phyloP scores from a whole-genome alignment of 768 basidiomycete genomes.

The Chalciporus chontae region DNA sequence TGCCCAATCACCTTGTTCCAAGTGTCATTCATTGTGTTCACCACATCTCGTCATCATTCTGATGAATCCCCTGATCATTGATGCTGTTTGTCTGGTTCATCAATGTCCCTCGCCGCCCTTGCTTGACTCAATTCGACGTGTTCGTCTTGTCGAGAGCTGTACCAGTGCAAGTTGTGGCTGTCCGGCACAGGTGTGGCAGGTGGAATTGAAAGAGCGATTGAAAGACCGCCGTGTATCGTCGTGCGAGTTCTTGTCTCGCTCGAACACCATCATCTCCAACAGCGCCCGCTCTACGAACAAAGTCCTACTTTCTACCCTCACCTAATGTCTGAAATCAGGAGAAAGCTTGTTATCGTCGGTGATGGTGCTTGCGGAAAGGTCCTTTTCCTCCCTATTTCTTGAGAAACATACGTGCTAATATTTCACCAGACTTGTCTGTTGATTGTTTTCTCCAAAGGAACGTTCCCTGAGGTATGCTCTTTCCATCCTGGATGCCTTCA shows the following conservation, averaged over 20 bases:
- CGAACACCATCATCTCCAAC: slow-evolving; percentile 36
- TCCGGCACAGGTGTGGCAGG: slow-evolving; percentile 32
- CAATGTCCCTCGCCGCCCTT: no score
- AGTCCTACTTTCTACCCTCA: slow-evolving; percentile 33
- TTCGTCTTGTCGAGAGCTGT: no score
- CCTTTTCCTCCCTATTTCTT: not conserved
- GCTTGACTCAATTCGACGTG: no score
- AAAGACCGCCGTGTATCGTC: slow-evolving; percentile 35
- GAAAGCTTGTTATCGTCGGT: slow-evolving; percentile 98
- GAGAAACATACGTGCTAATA: slow-evolving; percentile 18
- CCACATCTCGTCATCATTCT: no score
- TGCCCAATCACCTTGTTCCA: no score
- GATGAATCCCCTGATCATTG: no score
- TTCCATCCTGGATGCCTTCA: slow-evolving; percentile 1
- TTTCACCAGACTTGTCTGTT: slow-evolving; percentile 76
- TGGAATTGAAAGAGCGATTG: slow-evolving; percentile 32
- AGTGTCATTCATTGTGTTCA: no score
- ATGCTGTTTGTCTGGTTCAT: no score
- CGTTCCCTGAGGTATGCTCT: slow-evolving; percentile 80
- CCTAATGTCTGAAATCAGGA: slow-evolving; percentile 93
- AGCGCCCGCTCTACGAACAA: slow-evolving; percentile 33
- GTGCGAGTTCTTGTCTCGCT: slow-evolving; percentile 38
- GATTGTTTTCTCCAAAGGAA: slow-evolving; percentile 96
- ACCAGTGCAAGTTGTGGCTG: not conserved
- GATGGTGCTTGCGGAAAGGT: slow-evolving; percentile 98